Percentiles rank a stretch among this genome's conserved stretches.
These are phyloP conservation scores for Globisporangium solare DNA, from an alignment of 352 stramenopile genomes.

Conservation along the genomic window DNA sequence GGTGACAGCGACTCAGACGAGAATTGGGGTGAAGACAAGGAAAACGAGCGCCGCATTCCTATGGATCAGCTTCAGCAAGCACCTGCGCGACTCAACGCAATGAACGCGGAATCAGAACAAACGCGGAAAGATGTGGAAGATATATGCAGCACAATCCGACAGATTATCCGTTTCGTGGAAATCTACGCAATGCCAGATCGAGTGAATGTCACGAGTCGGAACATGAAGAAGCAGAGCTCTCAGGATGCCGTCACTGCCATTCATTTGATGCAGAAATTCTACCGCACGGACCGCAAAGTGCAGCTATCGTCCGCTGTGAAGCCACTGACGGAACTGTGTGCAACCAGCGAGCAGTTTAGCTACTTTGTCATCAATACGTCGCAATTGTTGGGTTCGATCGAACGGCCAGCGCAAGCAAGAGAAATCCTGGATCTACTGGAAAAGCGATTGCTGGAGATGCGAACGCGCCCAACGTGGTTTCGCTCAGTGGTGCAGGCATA, in stretches of 20 bases:
- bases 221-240: neutral
- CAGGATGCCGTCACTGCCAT: slow-evolving; percentile 10
- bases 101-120: neutral
- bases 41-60: too few species aligned
- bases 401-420: slow-evolving; percentile 13
- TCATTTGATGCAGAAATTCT: slow-evolving; percentile 27
- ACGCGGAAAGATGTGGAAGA: neutral
- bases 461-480: neutral
- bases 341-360: slow-evolving; percentile 10
- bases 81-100: neutral
- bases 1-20: slow-evolving; percentile 10
- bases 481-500: too few species aligned
- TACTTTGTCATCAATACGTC: slow-evolving; percentile 19
- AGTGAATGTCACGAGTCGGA: slow-evolving; percentile 1
- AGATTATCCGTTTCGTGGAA: neutral
- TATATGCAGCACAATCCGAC: neutral
- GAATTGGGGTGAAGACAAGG: neutral
- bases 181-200: neutral
- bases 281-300: slow-evolving; percentile 17
- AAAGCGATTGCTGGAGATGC: slow-evolving; percentile 19
- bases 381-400: slow-evolving; percentile 12
- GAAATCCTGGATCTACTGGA: slow-evolving; percentile 23
- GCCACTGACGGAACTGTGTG: slow-evolving; percentile 14
- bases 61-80: neutral
- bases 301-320: slow-evolving; percentile 5